These are phyloP conservation scores for Solanum ossicruentum DNA, from an alignment of 257 asterid species.

Conservation along the genomic window DNA sequence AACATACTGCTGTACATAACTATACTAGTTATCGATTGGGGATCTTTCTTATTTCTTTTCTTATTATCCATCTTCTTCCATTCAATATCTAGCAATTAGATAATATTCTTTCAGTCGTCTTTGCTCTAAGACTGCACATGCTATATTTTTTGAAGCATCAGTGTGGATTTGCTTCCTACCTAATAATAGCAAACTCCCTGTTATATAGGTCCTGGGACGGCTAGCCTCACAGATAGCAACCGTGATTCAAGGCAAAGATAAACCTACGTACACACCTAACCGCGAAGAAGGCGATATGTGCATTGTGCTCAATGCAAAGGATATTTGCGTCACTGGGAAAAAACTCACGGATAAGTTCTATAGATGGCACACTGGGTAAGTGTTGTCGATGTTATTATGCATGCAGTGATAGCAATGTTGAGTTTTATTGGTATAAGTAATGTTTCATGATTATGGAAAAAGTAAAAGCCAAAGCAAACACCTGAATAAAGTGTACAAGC, in stretches of 20 bases:
- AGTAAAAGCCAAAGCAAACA: neutral
- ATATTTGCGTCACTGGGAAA: constrained; percentile 80
- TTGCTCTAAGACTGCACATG: neutral
- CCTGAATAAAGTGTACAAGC: neutral
- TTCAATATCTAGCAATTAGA: neutral
- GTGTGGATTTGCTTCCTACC: neutral
- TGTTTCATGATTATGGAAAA: neutral
- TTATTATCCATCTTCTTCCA: neutral
- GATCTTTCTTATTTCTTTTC: neutral
- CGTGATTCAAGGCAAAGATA: constrained; percentile 94
- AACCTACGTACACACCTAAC: constrained; percentile 74
- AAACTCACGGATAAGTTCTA: constrained; percentile 90
- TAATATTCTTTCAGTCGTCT: neutral
- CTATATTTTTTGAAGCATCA: neutral
- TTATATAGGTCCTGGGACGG: constrained; percentile 71
- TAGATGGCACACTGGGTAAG: constrained; percentile 90
- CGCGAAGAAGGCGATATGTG: constrained; percentile 90
- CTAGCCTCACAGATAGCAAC: constrained; percentile 83
- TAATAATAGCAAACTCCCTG: neutral
- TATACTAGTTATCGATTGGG: neutral
- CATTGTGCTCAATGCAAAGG: constrained; percentile 77
- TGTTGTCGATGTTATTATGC: neutral
- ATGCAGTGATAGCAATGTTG: neutral
- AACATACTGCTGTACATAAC: neutral
- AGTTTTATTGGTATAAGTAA: neutral